These are phyloP conservation scores for Lathyrus sativus DNA, from an alignment of 306 rosid genomes.

Conservation along the genomic window DNA sequence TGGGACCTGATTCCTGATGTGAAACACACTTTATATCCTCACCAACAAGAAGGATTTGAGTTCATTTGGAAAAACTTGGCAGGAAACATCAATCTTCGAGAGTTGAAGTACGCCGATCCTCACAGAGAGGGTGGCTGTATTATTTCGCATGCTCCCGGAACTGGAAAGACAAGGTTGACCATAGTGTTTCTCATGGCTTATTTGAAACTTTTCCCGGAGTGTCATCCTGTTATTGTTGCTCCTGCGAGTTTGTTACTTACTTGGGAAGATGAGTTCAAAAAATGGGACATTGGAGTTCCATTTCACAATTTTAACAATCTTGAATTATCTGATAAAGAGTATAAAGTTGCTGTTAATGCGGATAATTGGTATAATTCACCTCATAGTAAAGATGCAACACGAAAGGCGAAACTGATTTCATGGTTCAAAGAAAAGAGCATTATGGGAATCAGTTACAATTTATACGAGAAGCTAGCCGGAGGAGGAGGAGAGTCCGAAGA, in stretches of 20 bases:
- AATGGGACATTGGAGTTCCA: slow-evolving; percentile 41
- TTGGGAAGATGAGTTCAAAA: slow-evolving; percentile 49
- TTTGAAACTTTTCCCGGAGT: slow-evolving; percentile 35
- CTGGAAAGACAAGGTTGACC: slow-evolving; percentile 43
- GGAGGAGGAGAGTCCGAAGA: background rate
- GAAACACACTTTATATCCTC: slow-evolving; percentile 39
- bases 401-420: slow-evolving; percentile 38
- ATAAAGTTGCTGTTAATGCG: background rate
- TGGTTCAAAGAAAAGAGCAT: slow-evolving; percentile 43
- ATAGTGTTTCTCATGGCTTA: slow-evolving; percentile 45
- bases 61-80: slow-evolving; percentile 46
- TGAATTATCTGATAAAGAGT: slow-evolving; percentile 41
- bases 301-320: slow-evolving; percentile 42
- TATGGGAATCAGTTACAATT: background rate
- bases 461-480: background rate
- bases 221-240: slow-evolving; percentile 41
- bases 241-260: slow-evolving; percentile 41
- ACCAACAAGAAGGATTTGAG: slow-evolving; percentile 51
- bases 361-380: background rate
- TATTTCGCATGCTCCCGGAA: slow-evolving; percentile 51
- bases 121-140: slow-evolving; percentile 39
- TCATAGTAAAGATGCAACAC: slow-evolving; percentile 2
- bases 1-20: slow-evolving; percentile 45
- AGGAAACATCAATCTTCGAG: slow-evolving; percentile 33
- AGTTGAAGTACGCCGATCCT: slow-evolving; percentile 33